phyloP scores from a whole-genome alignment of 345 rosid genomes.

The Camelina hispida region DNA sequence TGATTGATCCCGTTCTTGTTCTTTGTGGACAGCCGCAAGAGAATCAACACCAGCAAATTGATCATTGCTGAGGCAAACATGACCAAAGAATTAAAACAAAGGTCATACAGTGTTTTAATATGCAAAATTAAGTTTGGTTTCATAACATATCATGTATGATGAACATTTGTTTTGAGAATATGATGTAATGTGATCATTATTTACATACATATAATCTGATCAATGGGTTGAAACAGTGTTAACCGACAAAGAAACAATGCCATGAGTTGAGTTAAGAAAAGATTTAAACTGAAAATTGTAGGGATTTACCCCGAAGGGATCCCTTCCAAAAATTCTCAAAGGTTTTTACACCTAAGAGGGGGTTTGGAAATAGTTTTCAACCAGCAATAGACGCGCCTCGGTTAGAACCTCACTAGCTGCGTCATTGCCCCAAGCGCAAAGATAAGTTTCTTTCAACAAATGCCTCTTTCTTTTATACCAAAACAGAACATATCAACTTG shows the following conservation, averaged over 20 bases:
- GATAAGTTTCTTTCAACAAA: neutral
- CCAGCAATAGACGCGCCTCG: too few relatives aligned
- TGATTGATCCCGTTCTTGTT: constrained; percentile 75
- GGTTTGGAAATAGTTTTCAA: constrained; percentile 33
- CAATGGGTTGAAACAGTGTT: too few relatives aligned
- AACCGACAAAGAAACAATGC: too few relatives aligned
- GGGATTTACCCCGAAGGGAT: neutral
- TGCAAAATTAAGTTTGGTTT: too few relatives aligned
- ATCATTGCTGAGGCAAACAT: constrained; percentile 54
- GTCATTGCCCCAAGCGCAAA: constrained; percentile 33
- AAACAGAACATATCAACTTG: neutral
- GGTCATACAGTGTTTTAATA: too few relatives aligned
- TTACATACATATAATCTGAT: too few relatives aligned
- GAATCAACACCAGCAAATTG: constrained; percentile 81
- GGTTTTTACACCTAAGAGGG: constrained; percentile 34
- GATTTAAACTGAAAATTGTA: neutral
- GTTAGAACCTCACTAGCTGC: too few relatives aligned
- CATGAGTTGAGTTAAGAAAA: neutral
- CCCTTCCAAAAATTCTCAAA: constrained; percentile 3
- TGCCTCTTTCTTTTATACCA: neutral
- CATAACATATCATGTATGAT: too few relatives aligned
- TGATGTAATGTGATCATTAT: too few relatives aligned
- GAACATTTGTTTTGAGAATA: too few relatives aligned
- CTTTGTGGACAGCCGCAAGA: constrained; percentile 61
- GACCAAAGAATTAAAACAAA: neutral